Percentiles rank a stretch among this genome's conserved stretches.
These are phyloP conservation scores for Schwanniomyces sp. DNA, from an alignment of 805 yeast genomes.

Conservation along the genomic window DNA sequence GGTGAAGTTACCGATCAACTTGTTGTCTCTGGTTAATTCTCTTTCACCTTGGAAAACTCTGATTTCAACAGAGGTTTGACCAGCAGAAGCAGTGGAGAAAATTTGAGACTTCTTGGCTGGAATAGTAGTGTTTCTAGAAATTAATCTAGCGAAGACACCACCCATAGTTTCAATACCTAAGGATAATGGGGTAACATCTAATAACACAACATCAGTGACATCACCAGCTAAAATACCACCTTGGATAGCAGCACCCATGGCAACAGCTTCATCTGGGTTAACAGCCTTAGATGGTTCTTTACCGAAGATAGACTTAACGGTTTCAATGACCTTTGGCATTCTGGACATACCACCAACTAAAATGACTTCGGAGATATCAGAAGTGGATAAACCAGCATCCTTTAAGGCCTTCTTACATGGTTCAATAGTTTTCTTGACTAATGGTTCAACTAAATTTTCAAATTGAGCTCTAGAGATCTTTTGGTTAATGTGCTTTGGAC, in stretches of 20 bases:
- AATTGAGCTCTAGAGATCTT: constrained; percentile 67
- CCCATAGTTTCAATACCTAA: constrained; percentile 98
- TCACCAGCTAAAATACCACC: constrained; percentile 96
- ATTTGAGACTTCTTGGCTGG: constrained; percentile 97
- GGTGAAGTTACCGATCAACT: constrained; percentile 95
- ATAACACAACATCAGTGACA: constrained; percentile 84
- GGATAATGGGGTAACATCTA: constrained; percentile 88
- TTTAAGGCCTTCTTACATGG: constrained; percentile 81
- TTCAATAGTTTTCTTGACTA: constrained; percentile 69
- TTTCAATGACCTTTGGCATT: constrained; percentile 83
- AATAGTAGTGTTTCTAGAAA: constrained; percentile 91
- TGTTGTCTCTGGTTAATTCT: constrained; percentile 96
- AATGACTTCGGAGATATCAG: constrained; percentile 76
- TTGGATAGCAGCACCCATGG: constrained; percentile 97
- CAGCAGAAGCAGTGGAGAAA: constrained; percentile 94
- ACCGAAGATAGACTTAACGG: constrained; percentile 75
- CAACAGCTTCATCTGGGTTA: constrained; percentile 94
- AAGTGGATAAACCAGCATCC: constrained; percentile 69
- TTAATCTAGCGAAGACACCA: constrained; percentile 92
- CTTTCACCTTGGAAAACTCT: constrained; percentile 99
- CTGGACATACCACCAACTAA: constrained; percentile 91
- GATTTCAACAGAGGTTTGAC: constrained; percentile 95
- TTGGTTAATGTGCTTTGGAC: constrained; percentile 77
- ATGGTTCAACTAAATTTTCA: constrained; percentile 63
- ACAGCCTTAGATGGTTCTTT: constrained; percentile 87